phyloP scores from a whole-genome alignment of 192 early-diverging fungal species.

The Podila minutissima region DNA sequence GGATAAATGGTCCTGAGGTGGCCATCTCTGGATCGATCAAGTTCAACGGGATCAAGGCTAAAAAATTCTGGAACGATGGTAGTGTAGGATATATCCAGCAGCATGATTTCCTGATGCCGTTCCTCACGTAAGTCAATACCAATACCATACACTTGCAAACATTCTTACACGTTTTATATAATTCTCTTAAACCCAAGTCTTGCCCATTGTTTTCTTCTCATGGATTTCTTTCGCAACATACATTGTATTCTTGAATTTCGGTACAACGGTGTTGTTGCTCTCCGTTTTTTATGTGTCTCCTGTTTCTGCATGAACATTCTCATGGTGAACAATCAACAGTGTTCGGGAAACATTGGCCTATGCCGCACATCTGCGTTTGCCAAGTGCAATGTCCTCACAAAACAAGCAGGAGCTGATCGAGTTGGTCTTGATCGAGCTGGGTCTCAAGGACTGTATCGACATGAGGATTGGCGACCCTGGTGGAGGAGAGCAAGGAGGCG shows the following conservation, averaged over 20 bases:
- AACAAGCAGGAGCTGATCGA: constrained; percentile 60
- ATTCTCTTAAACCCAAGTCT: neutral
- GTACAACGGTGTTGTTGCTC: too few species aligned
- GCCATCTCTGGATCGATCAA: constrained; percentile 55
- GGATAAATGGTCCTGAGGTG: constrained; percentile 61
- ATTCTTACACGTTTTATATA: neutral
- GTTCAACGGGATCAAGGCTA: constrained; percentile 54
- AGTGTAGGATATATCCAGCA: constrained; percentile 51
- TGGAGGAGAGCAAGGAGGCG: constrained; percentile 40
- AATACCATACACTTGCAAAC: too few species aligned
- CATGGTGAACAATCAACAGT: constrained; percentile 56
- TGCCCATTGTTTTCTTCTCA: too few species aligned
- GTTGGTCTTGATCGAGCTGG: constrained; percentile 66
- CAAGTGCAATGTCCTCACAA: constrained; percentile 46
- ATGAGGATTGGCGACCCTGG: constrained; percentile 72
- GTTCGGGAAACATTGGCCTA: constrained; percentile 83
- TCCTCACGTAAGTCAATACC: constrained; percentile 45
- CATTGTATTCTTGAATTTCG: too few species aligned
- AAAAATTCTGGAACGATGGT: constrained; percentile 50
- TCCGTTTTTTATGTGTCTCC: too few species aligned
- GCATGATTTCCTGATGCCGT: constrained; percentile 46
- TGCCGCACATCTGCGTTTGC: constrained; percentile 63
- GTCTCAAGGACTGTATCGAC: constrained; percentile 70
- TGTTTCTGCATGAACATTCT: too few species aligned
- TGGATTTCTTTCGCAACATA: too few species aligned